Evolutionary conservation across 1,284 basidiomycete species (phyloP), one percentile per base, ranked within the genome.

Genomic region (Ceraceosorus guamensis): DNA sequence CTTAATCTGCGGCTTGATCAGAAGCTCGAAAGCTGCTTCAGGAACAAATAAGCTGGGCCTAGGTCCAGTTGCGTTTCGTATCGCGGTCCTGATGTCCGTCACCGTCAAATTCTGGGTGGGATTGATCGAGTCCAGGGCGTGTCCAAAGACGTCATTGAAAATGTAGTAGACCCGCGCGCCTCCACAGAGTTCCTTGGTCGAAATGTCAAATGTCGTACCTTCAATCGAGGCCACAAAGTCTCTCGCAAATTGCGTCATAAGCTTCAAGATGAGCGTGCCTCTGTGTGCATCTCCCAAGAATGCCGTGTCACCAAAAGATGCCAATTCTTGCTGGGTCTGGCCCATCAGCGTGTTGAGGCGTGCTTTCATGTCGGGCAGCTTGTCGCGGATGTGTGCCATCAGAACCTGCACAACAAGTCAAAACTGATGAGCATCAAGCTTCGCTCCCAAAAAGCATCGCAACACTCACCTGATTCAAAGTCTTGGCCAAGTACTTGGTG

Each of bases 341-440:
- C 92, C 91, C 90, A 98, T 98, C 13, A 98, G 80, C 6, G 95
- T 98, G 77, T 98, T 98, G 63, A 99, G 80, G 16, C 92, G 83
- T 11, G 95, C 95, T 78, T 99, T 99, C 95, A 98, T 98, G 78
- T 99, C 95, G 0, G 95, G 95, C 43, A 99, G 81, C 79, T 98
- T 97, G 74, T 99, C 95, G 55, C 95, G 85, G 67, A 98, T 98
- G 77, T 99, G 95, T 78, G 89, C 90, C 84, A 98, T 87, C 59
- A 99, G 80, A 43, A 96, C 92, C 44, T 56, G 54, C 50, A 44
- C 47, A 37, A 48, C n/a, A n/a, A n/a, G n/a, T n/a, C n/a, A n/a
- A n/a, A n/a, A n/a, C n/a, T n/a, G n/a, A 51, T n/a, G n/a, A n/a
- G n/a, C n/a, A n/a, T n/a, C n/a, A n/a, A n/a, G n/a, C n/a, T n/a